Conservation (phyloP, 1,284 basidiomycete genomes). For the Microbotryomycetes sp. region DNA sequence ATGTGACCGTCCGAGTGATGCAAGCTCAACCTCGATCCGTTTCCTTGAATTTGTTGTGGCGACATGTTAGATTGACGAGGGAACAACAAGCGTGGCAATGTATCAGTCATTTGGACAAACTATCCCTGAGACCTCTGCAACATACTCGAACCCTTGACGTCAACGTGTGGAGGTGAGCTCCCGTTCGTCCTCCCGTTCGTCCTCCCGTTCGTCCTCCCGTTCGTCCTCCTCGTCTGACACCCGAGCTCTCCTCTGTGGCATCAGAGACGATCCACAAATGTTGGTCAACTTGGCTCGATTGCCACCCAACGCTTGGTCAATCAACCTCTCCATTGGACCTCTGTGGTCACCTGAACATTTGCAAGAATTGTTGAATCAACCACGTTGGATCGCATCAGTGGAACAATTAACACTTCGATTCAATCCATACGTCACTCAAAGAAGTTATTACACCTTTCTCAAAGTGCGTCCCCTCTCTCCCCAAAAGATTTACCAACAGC, state of each 20-base stretch:
- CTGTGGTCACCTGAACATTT: slow-evolving; percentile 33
- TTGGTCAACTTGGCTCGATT: slow-evolving; percentile 32
- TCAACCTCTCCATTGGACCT: slow-evolving; percentile 32
- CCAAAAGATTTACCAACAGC: not conserved
- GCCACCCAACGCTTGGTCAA: slow-evolving; percentile 10
- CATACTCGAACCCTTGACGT: slow-evolving; percentile 10
- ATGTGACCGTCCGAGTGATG: slow-evolving; percentile 22
- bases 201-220: not conserved
- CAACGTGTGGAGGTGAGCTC: slow-evolving; percentile 20
- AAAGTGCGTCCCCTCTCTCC: too few species aligned
- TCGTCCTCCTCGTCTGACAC: not conserved
- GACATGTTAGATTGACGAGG: slow-evolving; percentile 22
- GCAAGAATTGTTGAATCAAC: slow-evolving; percentile 31
- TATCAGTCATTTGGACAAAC: slow-evolving; percentile 8
- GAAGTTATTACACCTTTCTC: slow-evolving; percentile 35
- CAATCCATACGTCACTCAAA: slow-evolving; percentile 35
- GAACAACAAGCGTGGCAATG: slow-evolving; percentile 26
- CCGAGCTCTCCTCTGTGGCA: not conserved
- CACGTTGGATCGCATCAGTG: slow-evolving; percentile 5
- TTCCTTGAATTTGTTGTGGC: slow-evolving; percentile 16
- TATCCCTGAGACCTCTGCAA: not conserved
- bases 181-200: not conserved
- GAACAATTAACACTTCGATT: slow-evolving; percentile 33
- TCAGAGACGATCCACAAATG: slow-evolving; percentile 34
- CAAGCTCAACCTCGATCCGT: slow-evolving; percentile 15